Evolutionary conservation across 192 early-diverging fungal species (phyloP), one percentile per base, ranked within the genome.

Genomic region (Coemansia biformis): DNA sequence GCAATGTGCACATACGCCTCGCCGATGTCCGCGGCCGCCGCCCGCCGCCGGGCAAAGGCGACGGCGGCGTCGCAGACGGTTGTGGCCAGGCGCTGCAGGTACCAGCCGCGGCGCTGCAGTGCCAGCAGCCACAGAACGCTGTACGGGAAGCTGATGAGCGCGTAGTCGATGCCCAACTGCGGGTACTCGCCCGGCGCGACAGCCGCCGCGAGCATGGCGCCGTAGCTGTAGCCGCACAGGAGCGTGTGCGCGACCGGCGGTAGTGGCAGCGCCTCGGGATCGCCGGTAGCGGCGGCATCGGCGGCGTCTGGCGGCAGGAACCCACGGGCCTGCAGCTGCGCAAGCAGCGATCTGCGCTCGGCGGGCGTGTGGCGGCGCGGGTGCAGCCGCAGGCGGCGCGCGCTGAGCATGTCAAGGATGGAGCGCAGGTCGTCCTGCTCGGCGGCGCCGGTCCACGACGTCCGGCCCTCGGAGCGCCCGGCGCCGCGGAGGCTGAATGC

Each of bases 161-260:
- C 60, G 33, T 68, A 67, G 59, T 75, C 71, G 32, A 75, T 36
- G 54, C 32, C 40, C 26, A 75, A 59, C 41, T 18, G 38, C 7
- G 65, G 59, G 37, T 63, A 75, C 40, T 67, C 63, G 18, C 19
- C 43, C 13, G 71, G 47, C 16, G 51, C 38, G 26, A 75, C 26
- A 8, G 52, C 45, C 3, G 59, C 48, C 17, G 60, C 54, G 33
- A 75, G 46, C 43, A 67, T 54, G 8, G 71, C 24, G 30, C 71
- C 71, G 46, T 75, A 75, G 71, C 71, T 75, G 65, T 75, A 75
- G 13, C 71, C 71, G 32, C 64, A 67, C 28, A 75, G 46, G 19
- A 75, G 59, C 39, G 54, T 57, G 22, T 21, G 38, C 8, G 54
- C 13, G 19, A 68, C 31, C 12, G 32, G 39, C 38, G 71, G 71